Base-by-base conservation (phyloP, 768 basidiomycete species). In the Ephemerocybe angulata region DNA sequence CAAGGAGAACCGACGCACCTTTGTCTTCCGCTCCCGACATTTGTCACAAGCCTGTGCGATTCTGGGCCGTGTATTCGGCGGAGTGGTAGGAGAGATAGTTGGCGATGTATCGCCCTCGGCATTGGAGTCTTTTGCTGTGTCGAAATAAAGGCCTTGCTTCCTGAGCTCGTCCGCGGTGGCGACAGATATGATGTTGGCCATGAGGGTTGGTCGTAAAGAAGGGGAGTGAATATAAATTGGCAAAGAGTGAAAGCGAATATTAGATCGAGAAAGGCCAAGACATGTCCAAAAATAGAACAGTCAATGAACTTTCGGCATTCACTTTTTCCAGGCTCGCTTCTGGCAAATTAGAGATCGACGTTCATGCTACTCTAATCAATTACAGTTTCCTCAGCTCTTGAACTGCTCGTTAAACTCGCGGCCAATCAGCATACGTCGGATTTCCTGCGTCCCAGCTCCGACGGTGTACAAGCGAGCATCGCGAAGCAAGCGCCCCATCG, bases 391-490 rank as follows among this genome's bases (percentile, higher is more conserved):
- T 58, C 58, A 72, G 54, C 59, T 49, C 56, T 71, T 70, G 53
- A 77, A 72, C 65, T 90, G 79, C 57, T 86, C 76, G 65, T 95
- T 97, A 72, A 97, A 94, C 66, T 93, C 94, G 57, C 94, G 78
- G 29, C 94, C 94, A 55, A 97, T 96, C 55, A 96, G 72, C 93
- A 95, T 95, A 55, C 94, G 79, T 60, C 94, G 75, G 52, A 97
- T 94, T 75, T 96, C 94, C 68, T 97, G 95, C 22, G 94, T 94
- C 17, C 95, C 95, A n/a, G 95, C 95, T 25, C 95, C 95, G 55
- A 98, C 93, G 24, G 90, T 86, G 67, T 97, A 98, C 40, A 98
- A 71, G 60, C 92, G 76, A 15, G 94, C 81, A 66, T 98, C 95
- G 46, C 94, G 82, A 42, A 97, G 73, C 61, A 94, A 83, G 29